These are phyloP conservation scores for Kurtzmaniella quercitrusa DNA, from an alignment of 1,139 yeast genomes.

Conservation along the genomic window DNA sequence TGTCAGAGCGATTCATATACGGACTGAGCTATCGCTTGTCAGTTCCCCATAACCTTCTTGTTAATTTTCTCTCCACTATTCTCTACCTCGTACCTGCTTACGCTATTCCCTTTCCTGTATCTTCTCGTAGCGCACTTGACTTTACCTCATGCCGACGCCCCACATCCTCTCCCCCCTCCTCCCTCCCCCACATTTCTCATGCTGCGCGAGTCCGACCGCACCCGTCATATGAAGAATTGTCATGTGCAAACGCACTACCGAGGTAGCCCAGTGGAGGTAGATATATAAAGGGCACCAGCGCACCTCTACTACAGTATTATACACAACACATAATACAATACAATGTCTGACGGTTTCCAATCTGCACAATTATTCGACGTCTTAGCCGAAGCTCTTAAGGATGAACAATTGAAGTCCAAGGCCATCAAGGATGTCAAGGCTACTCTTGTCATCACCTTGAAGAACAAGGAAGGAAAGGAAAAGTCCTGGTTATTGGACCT, in stretches of 20 bases:
- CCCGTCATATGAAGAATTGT: not conserved
- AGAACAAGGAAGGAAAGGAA: constrained; percentile 62
- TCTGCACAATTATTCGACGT: constrained; percentile 43
- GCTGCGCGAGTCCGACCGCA: not conserved
- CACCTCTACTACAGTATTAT: not conserved
- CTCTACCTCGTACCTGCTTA: too few species aligned
- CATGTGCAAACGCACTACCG: constrained; percentile 2
- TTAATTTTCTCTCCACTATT: too few species aligned
- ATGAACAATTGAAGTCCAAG: constrained; percentile 35
- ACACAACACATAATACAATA: constrained; percentile 2
- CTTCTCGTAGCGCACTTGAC: not conserved
- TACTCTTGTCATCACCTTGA: constrained; percentile 62
- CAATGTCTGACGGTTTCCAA: constrained; percentile 46
- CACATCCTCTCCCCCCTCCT: not conserved
- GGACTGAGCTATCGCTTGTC: too few species aligned
- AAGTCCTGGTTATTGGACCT: constrained; percentile 71
- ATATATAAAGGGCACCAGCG: not conserved
- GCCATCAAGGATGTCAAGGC: constrained; percentile 56
- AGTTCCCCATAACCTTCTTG: too few species aligned
- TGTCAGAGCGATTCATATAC: too few species aligned
- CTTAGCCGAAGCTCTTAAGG: constrained; percentile 38
- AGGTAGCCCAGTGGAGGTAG: not conserved
- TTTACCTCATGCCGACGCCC: not conserved
- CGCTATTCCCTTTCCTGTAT: not conserved
- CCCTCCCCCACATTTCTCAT: too few species aligned